These are phyloP conservation scores for Globisporangium splendens DNA, from an alignment of 352 stramenopile species.

Conservation along the genomic window DNA sequence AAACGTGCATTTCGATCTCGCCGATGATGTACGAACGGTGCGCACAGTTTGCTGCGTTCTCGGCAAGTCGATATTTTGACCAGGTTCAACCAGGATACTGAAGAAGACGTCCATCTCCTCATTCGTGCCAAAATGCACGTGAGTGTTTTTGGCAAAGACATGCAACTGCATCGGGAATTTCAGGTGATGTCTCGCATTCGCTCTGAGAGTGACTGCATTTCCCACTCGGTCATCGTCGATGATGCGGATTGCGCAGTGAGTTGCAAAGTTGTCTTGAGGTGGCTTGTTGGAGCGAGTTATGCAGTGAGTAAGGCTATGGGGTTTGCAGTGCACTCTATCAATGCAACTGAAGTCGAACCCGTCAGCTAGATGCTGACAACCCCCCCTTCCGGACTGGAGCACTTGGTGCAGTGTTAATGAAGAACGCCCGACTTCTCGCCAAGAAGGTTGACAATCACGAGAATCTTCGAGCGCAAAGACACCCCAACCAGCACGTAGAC, in stretches of 20 bases:
- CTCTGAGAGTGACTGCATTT: not conserved
- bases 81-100: not conserved
- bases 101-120: not conserved
- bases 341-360: no score
- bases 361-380: no score
- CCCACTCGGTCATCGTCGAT: conserved; percentile 1
- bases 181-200: conserved; percentile 1
- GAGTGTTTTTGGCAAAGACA: not conserved
- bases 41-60: not conserved
- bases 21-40: no score
- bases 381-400: no score
- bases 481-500: no score
- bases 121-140: conserved; percentile 8
- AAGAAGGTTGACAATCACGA: no score
- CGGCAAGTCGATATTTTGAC: not conserved
- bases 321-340: no score
- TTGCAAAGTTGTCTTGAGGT: not conserved
- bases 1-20: no score
- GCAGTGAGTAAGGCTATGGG: no score
- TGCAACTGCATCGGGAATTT: not conserved
- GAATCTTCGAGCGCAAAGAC: no score
- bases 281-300: not conserved
- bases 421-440: no score
- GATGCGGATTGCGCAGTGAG: not conserved
- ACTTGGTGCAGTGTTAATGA: no score